Evolutionary conservation across 305 asterid genomes (phyloP).

Genomic region (Ajuga reptans): DNA sequence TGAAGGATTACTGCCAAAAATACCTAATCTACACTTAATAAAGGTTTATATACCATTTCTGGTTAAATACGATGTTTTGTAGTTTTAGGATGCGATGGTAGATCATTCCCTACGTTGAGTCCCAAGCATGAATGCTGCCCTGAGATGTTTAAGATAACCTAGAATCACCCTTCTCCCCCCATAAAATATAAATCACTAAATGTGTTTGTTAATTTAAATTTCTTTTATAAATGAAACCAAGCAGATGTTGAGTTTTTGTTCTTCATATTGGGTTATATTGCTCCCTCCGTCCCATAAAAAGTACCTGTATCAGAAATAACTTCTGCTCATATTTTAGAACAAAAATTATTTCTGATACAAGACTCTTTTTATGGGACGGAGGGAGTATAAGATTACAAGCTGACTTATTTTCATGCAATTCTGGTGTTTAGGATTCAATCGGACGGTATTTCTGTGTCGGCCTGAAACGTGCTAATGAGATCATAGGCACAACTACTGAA

Average conservation of each 20-base stretch:
- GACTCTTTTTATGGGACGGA: too few species aligned
- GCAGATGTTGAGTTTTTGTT: neutral
- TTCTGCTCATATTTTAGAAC: too few species aligned
- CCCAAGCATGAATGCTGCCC: too few species aligned
- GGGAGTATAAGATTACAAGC: neutral
- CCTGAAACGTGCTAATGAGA: constrained; percentile 92
- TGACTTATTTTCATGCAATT: constrained; percentile 16
- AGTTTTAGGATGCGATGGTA: neutral
- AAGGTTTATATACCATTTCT: neutral
- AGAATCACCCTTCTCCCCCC: too few species aligned
- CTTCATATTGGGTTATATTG: neutral
- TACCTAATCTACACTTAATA: neutral
- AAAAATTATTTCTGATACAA: too few species aligned
- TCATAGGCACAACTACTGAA: constrained; percentile 91
- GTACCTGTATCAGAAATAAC: too few species aligned
- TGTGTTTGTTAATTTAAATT: too few species aligned
- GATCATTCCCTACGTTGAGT: neutral
- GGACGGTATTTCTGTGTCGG: constrained; percentile 89
- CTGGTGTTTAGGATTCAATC: constrained; percentile 54
- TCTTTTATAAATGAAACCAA: neutral
- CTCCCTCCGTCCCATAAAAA: too few species aligned
- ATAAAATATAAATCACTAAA: too few species aligned
- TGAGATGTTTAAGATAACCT: too few species aligned
- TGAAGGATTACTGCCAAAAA: neutral
- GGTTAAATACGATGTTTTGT: neutral